phyloP scores from a whole-genome alignment of 192 early-diverging fungal species.

The Mortierella hygrophila region DNA sequence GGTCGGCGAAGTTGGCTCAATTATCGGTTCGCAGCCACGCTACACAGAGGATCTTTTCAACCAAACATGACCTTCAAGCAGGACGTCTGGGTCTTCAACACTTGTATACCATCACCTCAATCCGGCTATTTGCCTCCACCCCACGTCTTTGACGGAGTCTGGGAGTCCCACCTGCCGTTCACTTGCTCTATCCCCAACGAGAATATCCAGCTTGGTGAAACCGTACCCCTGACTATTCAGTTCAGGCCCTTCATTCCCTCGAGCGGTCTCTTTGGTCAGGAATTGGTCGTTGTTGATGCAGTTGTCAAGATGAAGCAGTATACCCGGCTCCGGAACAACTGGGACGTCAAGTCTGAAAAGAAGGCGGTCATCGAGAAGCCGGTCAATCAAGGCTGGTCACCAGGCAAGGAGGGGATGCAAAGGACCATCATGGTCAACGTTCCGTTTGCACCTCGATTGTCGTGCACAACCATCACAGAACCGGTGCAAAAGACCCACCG shows the following conservation, averaged over 20 bases:
- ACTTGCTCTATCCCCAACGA: conserved; percentile 20
- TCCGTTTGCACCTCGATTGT: conserved; percentile 34
- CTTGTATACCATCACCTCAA: conserved; percentile 25
- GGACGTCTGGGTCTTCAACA: conserved; percentile 41
- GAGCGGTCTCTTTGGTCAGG: conserved; percentile 35
- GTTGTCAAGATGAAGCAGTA: conserved; percentile 46
- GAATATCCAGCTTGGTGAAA: conserved; percentile 21
- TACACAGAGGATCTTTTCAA: conserved; percentile 18
- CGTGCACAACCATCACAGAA: conserved; percentile 33
- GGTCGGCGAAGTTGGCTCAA: conserved; percentile 32
- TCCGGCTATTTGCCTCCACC: conserved; percentile 15
- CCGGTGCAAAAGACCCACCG: conserved; percentile 40
- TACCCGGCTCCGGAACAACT: conserved; percentile 33
- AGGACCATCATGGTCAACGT: conserved; percentile 26
- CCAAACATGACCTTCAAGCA: conserved; percentile 31
- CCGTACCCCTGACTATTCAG: conserved; percentile 21
- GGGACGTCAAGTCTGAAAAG: conserved; percentile 41
- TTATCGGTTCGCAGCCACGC: conserved; percentile 27
- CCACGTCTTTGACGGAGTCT: conserved; percentile 19
- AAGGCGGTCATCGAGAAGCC: conserved; percentile 26
- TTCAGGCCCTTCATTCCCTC: conserved; percentile 28
- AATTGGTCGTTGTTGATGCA: conserved; percentile 31
- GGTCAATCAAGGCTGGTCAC: conserved; percentile 27
- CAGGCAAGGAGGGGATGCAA: conserved; percentile 11
- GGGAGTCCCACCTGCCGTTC: conserved; percentile 36